Evolutionary conservation across 2,329 filamentous ascomycete genomes (phyloP).

Genomic region (Scytalidium lignicola): DNA sequence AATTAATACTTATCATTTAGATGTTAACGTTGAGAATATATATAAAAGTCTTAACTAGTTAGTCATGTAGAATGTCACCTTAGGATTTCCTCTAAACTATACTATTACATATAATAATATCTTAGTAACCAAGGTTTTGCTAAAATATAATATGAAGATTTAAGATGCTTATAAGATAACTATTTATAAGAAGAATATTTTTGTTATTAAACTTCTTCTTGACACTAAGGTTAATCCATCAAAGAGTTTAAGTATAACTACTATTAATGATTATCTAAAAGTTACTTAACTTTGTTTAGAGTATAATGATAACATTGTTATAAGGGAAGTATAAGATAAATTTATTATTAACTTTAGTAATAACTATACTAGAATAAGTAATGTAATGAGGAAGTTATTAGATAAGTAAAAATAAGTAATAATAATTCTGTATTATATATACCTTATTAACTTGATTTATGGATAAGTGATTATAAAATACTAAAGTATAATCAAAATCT

Average conservation of each 20-base stretch:
- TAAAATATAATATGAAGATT: not conserved
- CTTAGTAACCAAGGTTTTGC: constrained; percentile 1
- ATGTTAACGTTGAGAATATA: constrained; percentile 2
- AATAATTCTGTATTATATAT: not conserved
- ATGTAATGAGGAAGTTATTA: constrained; percentile 2
- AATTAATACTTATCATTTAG: constrained; percentile 5
- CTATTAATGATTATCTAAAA: not conserved
- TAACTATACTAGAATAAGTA: constrained; percentile 1
- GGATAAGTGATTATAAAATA: too few relatives aligned
- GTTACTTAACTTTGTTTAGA: constrained; percentile 4
- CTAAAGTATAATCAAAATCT: too few relatives aligned
- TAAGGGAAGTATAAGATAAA: constrained; percentile 1
- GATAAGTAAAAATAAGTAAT: constrained; percentile 1
- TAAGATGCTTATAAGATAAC: not conserved
- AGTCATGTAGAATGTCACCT: too few relatives aligned
- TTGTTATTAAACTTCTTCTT: constrained; percentile 3
- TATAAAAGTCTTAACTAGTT: constrained; percentile 2
- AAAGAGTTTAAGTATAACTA: not conserved
- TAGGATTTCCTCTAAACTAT: not conserved
- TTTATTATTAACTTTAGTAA: too few relatives aligned
- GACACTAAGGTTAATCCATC: constrained; percentile 4
- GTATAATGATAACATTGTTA: not conserved
- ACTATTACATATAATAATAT: not conserved
- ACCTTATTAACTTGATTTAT: too few relatives aligned
- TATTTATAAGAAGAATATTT: not conserved